A percentile compares a stretch with the other conserved stretches of the same genome.
Conservation (phyloP, 2,329 filamentous ascomycete genomes). For the Amylocarpus encephaloides region DNA sequence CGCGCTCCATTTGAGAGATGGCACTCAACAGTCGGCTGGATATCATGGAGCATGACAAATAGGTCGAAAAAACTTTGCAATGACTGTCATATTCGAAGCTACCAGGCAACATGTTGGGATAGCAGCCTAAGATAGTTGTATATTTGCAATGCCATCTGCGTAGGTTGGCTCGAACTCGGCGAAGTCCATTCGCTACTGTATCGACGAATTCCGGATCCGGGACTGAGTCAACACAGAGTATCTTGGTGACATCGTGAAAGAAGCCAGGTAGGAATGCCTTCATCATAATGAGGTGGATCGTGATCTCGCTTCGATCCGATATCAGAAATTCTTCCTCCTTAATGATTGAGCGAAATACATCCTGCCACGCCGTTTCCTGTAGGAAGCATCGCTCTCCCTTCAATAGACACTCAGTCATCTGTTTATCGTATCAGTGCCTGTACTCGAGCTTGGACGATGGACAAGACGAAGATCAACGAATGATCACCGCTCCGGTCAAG, state of each 20-base stretch:
- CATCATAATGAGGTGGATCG: conserved; percentile 19
- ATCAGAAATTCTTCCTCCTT: conserved; percentile 11
- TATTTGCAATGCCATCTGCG: conserved; percentile 14
- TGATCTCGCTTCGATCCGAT: conserved; percentile 21
- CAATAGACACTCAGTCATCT: conserved; percentile 24
- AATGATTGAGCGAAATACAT: conserved; percentile 20
- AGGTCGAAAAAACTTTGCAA: conserved; percentile 22
- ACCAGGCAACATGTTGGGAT: conserved; percentile 10
- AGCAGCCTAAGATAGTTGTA: neutral
- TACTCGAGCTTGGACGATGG: neutral
- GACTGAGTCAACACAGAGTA: conserved; percentile 9
- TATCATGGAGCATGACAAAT: conserved; percentile 28
- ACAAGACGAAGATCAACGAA: neutral
- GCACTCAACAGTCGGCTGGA: conserved; percentile 18
- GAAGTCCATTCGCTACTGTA: conserved; percentile 2
- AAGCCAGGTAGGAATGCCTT: conserved; percentile 25
- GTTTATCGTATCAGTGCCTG: neutral
- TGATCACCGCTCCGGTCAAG: neutral
- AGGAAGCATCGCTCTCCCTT: conserved; percentile 23
- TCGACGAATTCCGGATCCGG: conserved; percentile 3
- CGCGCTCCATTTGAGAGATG: conserved; percentile 14
- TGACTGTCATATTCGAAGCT: conserved; percentile 16
- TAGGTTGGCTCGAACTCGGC: conserved; percentile 14
- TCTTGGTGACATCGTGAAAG: conserved; percentile 28
- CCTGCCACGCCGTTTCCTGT: conserved; percentile 19